phyloP scores from a whole-genome alignment of 2,329 filamentous ascomycete genomes.

The Sclerotinia minor region DNA sequence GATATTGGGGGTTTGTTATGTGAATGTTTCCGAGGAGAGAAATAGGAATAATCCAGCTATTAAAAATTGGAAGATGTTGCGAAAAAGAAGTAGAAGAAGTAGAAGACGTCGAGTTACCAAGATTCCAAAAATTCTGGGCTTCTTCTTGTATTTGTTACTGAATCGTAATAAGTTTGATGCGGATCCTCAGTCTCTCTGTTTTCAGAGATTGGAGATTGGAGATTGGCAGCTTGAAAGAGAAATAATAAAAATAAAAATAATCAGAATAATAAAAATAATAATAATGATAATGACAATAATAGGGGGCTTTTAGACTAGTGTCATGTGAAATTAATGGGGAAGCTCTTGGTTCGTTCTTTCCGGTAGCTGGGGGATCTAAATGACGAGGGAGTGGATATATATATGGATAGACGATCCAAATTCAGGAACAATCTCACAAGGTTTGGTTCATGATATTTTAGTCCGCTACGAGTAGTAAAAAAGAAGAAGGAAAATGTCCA shows the following conservation, averaged over 20 bases:
- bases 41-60: background rate
- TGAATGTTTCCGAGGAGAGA: background rate
- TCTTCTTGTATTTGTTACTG: constrained; percentile 20
- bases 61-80: background rate
- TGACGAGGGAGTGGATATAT: constrained; percentile 8
- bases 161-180: constrained; percentile 17
- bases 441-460: background rate
- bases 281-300: constrained; percentile 18
- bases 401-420: constrained; percentile 7
- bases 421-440: background rate
- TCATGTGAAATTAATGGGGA: constrained; percentile 19
- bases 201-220: constrained; percentile 12
- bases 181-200: constrained; percentile 6
- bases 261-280: constrained; percentile 19
- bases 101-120: background rate
- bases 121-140: background rate
- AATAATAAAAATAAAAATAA: constrained; percentile 19
- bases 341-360: constrained; percentile 1
- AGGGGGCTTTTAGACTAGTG: constrained; percentile 20
- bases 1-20: constrained; percentile 4
- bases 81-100: constrained; percentile 6
- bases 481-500: constrained; percentile 11
- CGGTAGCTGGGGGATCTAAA: constrained; percentile 10
- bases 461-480: too few relatives aligned
- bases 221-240: constrained; percentile 12